These are phyloP conservation scores for Teunomyces cretensis DNA, from an alignment of 805 yeast genomes.

Conservation along the genomic window DNA sequence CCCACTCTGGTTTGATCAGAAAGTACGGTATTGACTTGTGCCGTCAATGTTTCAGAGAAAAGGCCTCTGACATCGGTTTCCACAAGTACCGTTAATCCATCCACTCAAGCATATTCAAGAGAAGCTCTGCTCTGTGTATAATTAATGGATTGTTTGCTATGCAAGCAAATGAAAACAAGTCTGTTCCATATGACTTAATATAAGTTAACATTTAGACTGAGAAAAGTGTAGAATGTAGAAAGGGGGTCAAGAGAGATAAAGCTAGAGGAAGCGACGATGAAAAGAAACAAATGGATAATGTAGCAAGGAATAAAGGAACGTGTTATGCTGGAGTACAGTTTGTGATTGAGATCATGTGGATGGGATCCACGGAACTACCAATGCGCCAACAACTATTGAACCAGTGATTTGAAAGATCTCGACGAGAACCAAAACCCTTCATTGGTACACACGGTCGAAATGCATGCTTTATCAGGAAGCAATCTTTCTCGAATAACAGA, in stretches of 20 bases:
- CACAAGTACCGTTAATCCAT: slow-evolving; percentile 84
- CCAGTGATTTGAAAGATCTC: too few species aligned
- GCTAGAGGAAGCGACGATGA: too few species aligned
- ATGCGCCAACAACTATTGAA: too few species aligned
- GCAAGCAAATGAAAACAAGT: slow-evolving; percentile 4
- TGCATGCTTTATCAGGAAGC: too few species aligned
- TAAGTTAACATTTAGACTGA: slow-evolving; percentile 2
- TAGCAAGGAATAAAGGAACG: too few species aligned
- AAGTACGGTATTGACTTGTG: slow-evolving; percentile 99
- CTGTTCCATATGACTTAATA: slow-evolving; percentile 8
- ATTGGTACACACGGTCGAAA: too few species aligned
- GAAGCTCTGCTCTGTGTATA: slow-evolving; percentile 7
- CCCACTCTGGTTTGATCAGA: slow-evolving; percentile 99
- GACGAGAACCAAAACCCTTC: too few species aligned
- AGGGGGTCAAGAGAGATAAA: background rate
- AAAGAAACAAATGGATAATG: too few species aligned
- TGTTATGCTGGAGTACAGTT: too few species aligned
- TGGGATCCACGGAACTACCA: too few species aligned
- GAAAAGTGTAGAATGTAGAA: background rate
- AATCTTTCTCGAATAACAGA: too few species aligned
- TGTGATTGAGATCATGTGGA: too few species aligned
- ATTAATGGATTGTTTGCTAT: slow-evolving; percentile 5
- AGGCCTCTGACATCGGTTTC: slow-evolving; percentile 98
- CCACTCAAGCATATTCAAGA: background rate
- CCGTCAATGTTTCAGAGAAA: slow-evolving; percentile 99